Evolutionary conservation across 2,329 filamentous ascomycete genomes (phyloP).

Genomic region (Sporothrix humicola): DNA sequence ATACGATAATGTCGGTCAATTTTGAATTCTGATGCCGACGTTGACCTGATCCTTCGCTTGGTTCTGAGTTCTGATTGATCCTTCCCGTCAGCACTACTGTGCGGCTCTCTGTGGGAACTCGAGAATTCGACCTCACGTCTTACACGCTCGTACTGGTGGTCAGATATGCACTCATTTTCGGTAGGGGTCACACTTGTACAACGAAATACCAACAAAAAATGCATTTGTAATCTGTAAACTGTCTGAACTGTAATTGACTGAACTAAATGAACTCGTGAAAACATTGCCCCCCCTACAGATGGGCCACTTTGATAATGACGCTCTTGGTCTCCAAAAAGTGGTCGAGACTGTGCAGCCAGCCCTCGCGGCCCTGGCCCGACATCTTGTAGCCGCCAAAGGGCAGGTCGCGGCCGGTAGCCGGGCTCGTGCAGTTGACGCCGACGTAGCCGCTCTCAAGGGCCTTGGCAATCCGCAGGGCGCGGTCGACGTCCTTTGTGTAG

Average conservation of each 20-base stretch:
- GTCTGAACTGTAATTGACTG: not conserved
- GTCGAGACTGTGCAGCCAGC: constrained; percentile 45
- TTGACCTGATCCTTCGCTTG: not conserved
- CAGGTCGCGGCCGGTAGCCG: constrained; percentile 45
- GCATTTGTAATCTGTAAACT: not conserved
- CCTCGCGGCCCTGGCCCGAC: constrained; percentile 48
- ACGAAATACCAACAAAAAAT: not conserved
- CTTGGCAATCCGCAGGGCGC: constrained; percentile 47
- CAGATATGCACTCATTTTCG: not conserved
- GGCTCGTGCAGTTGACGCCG: constrained; percentile 56
- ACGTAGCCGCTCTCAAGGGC: constrained; percentile 61
- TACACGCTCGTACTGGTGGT: not conserved
- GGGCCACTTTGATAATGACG: constrained; percentile 40
- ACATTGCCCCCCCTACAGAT: not conserved
- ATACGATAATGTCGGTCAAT: not conserved
- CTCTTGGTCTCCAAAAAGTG: constrained; percentile 45
- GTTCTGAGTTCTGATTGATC: not conserved
- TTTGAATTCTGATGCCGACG: not conserved
- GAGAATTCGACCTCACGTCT: not conserved
- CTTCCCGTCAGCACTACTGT: not conserved
- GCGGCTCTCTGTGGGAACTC: not conserved
- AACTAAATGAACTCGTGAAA: not conserved
- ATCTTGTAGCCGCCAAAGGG: constrained; percentile 51
- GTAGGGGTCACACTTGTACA: not conserved
- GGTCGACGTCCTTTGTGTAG: constrained; percentile 57